Evolutionary conservation across 1,284 basidiomycete genomes (phyloP).

Genomic region (Papiliotrema flavescens): DNA sequence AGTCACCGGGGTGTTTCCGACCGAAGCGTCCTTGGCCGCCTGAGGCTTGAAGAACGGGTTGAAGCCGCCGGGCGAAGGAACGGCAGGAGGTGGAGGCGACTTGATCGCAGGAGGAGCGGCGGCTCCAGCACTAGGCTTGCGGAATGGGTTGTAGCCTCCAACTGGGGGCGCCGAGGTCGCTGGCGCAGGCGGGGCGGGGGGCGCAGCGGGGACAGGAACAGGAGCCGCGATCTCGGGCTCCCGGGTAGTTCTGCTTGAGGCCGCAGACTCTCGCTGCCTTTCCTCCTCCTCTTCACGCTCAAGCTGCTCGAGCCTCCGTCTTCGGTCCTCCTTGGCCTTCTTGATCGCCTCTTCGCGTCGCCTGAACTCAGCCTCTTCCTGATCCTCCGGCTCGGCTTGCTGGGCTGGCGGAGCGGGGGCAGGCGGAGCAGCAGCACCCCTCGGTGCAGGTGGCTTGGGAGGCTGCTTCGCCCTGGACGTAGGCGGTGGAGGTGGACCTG

Average conservation of each 20-base stretch:
- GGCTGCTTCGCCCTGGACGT: constrained; percentile 13
- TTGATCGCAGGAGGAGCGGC: constrained; percentile 12
- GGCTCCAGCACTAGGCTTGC: constrained; percentile 48
- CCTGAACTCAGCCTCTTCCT: constrained; percentile 63
- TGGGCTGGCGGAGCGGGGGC: constrained; percentile 35
- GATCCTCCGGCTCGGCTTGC: constrained; percentile 53
- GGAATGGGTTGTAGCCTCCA: constrained; percentile 47
- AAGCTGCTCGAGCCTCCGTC: constrained; percentile 61
- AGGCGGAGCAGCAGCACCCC: constrained; percentile 32
- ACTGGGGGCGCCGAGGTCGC: constrained; percentile 18
- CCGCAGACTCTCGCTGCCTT: constrained; percentile 47
- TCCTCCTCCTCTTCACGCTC: constrained; percentile 71
- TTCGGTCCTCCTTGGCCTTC: constrained; percentile 65
- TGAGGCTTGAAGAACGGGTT: constrained; percentile 54
- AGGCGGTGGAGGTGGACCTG: constrained; percentile 31
- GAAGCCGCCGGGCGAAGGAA: constrained; percentile 37
- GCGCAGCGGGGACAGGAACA: constrained; percentile 15
- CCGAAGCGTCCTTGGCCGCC: constrained; percentile 20
- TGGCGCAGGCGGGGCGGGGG: constrained; percentile 21
- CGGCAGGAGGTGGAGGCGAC: constrained; percentile 21
- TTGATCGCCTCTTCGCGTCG: constrained; percentile 62
- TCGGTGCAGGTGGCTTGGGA: constrained; percentile 26
- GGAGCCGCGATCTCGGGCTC: constrained; percentile 19
- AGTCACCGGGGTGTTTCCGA: constrained; percentile 26
- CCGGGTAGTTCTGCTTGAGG: too few species aligned